Conservation (phyloP, 164 flowering plant species). For the Chimonanthus praecox region DNA sequence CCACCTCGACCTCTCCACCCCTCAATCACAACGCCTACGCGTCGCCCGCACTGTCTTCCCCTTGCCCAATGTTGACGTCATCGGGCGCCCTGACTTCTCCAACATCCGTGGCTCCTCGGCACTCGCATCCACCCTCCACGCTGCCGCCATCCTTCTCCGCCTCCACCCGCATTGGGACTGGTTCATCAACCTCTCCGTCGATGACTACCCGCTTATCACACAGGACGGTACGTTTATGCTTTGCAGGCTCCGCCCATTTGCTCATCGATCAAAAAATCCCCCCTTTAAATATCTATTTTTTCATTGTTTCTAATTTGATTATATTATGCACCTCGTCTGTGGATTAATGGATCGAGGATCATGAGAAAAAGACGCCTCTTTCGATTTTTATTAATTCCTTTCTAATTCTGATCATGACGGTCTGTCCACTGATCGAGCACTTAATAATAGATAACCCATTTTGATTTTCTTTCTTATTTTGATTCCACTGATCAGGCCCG, state of each 20-base stretch:
- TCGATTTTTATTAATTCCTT: no score
- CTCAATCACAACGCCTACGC: slow-evolving; percentile 39
- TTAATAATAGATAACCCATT: no score
- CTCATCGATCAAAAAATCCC: not conserved
- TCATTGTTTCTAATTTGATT: slow-evolving; percentile 1
- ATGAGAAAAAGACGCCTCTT: no score
- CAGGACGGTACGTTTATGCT: slow-evolving; percentile 69
- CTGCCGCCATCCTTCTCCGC: slow-evolving; percentile 66
- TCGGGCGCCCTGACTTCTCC: slow-evolving; percentile 64
- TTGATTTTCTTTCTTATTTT: no score
- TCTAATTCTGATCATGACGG: no score
- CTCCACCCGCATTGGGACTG: slow-evolving; percentile 69
- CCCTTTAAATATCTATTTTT: not conserved
- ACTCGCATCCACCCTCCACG: slow-evolving; percentile 62
- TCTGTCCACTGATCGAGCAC: no score
- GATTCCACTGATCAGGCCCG: no score
- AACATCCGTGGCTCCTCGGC: slow-evolving; percentile 55
- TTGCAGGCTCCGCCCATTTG: not conserved
- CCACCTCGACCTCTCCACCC: slow-evolving; percentile 65
- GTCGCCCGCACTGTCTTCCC: slow-evolving; percentile 52
- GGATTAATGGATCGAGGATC: no score
- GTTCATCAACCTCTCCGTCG: slow-evolving; percentile 66
- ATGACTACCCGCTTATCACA: slow-evolving; percentile 83
- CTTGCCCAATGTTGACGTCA: slow-evolving; percentile 64
- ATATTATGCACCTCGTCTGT: no score